These are phyloP conservation scores for Ophiocordyceps camponoti-saundersi DNA, from an alignment of 2,329 filamentous ascomycete genomes.

Conservation along the genomic window DNA sequence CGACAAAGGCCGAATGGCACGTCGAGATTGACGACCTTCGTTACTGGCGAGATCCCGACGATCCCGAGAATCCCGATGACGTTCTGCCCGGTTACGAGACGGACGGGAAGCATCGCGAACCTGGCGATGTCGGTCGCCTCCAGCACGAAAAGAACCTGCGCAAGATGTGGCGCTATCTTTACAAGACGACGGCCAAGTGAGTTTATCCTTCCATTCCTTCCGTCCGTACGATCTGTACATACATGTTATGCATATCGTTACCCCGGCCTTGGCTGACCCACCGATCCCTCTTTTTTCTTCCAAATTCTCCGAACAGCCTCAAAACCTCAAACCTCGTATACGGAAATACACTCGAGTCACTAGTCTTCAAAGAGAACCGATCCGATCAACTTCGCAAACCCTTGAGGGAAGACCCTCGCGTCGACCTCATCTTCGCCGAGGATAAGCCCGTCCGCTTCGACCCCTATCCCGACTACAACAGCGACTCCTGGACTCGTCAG, in stretches of 20 bases:
- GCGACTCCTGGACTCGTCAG: constrained; percentile 35
- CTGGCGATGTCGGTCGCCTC: constrained; percentile 15
- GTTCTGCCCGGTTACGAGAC: constrained; percentile 18
- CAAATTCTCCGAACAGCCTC: constrained; percentile 14
- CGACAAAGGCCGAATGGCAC: constrained; percentile 13
- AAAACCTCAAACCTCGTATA: constrained; percentile 35
- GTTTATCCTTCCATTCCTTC: constrained; percentile 3
- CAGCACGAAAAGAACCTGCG: constrained; percentile 26
- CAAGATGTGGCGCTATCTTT: constrained; percentile 21
- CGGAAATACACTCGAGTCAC: constrained; percentile 33
- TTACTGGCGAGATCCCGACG: constrained; percentile 18
- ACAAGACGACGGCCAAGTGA: constrained; percentile 22
- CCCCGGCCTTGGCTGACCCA: too few relatives aligned
- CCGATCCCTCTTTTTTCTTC: not conserved
- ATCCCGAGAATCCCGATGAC: constrained; percentile 17
- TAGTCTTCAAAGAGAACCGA: constrained; percentile 23
- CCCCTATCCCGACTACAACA: constrained; percentile 58
- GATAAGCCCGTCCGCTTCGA: constrained; percentile 41
- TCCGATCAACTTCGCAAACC: constrained; percentile 12
- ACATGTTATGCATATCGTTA: too few relatives aligned
- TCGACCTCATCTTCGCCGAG: constrained; percentile 20
- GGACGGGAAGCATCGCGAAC: constrained; percentile 16
- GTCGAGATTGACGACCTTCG: constrained; percentile 17
- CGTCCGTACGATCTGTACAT: not conserved
- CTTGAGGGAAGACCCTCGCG: constrained; percentile 16